These are phyloP conservation scores for Liriodendron chinense DNA, from an alignment of 164 flowering plant species.

Conservation along the genomic window DNA sequence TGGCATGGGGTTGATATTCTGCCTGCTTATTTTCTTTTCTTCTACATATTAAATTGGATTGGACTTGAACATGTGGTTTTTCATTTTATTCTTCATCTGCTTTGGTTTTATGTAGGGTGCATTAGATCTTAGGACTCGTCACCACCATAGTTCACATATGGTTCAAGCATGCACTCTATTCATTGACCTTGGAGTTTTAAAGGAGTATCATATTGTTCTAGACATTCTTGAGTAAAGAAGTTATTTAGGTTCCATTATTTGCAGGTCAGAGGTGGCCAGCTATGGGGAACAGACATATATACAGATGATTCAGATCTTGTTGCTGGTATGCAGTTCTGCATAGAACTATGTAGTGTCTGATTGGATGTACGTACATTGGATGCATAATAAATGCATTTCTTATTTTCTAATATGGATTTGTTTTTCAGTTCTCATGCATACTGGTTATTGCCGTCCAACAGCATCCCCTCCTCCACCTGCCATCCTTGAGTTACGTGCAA, in stretches of 20 bases:
- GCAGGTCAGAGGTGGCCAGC: conserved; percentile 97
- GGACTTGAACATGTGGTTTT: too few species aligned
- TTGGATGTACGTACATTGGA: neutral
- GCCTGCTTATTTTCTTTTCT: too few species aligned
- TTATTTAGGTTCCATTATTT: conserved; percentile 15
- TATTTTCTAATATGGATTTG: conserved; percentile 3
- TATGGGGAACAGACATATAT: conserved; percentile 98
- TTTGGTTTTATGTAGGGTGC: too few species aligned
- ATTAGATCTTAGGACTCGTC: too few species aligned
- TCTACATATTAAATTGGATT: too few species aligned
- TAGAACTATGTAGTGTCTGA: neutral
- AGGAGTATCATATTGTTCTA: neutral
- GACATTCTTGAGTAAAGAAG: neutral
- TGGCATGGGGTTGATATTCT: too few species aligned
- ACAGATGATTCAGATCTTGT: conserved; percentile 99
- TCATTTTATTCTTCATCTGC: too few species aligned
- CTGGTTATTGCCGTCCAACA: conserved; percentile 94
- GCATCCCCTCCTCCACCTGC: conserved; percentile 91
- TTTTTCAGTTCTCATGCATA: conserved; percentile 93
- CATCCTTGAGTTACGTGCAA: conserved; percentile 80
- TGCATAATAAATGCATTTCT: neutral
- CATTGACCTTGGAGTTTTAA: too few species aligned
- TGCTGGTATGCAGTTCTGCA: conserved; percentile 62
- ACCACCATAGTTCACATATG: too few species aligned
- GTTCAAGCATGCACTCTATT: too few species aligned